Conservation (phyloP, 345 rosid species). For the Sonneratia caseolaris region DNA sequence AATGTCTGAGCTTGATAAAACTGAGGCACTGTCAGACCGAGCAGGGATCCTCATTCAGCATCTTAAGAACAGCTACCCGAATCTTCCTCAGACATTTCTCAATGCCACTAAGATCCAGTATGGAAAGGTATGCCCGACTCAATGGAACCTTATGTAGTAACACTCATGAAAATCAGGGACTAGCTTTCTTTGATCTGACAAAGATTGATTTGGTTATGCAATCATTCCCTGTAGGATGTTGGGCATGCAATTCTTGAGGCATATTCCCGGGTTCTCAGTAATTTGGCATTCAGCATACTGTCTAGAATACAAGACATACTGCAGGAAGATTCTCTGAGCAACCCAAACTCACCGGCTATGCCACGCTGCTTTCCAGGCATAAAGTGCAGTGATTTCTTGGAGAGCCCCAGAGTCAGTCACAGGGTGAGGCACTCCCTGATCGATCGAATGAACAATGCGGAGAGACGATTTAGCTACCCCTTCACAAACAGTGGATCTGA, state of each 20-base stretch:
- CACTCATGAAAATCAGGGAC: not conserved
- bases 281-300: conserved; percentile 64
- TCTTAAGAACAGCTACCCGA: conserved; percentile 54
- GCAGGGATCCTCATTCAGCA: conserved; percentile 47
- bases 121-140: conserved; percentile 52
- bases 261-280: conserved; percentile 69
- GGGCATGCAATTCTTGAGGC: conserved; percentile 82
- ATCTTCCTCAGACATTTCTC: conserved; percentile 85
- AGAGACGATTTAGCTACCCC: conserved; percentile 18
- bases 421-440: conserved; percentile 36
- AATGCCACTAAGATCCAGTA: conserved; percentile 77
- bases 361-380: conserved; percentile 35
- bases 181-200: not conserved
- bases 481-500: conserved; percentile 18
- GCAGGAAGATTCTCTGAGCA: conserved; percentile 60
- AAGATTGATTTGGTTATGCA: not conserved
- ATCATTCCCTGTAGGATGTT: conserved; percentile 44
- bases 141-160: not conserved
- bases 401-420: conserved; percentile 27
- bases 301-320: conserved; percentile 52
- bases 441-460: conserved; percentile 37
- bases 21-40: conserved; percentile 45
- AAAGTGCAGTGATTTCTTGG: conserved; percentile 16
- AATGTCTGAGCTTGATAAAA: conserved; percentile 44
- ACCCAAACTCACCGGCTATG: conserved; percentile 49